These are phyloP conservation scores for Chernovozyma aurita DNA, from an alignment of 1,139 yeast species.

Conservation along the genomic window DNA sequence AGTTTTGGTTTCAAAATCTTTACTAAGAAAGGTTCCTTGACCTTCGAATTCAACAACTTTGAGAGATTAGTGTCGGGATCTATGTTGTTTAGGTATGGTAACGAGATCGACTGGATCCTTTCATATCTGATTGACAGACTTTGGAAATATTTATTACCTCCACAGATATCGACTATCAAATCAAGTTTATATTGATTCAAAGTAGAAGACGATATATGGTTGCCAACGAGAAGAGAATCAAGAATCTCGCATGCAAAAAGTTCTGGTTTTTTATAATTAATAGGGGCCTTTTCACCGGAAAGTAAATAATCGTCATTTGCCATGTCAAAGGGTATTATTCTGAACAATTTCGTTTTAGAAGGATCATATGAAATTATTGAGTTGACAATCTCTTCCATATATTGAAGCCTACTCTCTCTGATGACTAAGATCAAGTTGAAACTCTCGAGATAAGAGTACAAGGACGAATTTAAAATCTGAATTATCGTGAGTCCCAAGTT, in stretches of 20 bases:
- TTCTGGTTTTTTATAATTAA: slow-evolving; percentile 37
- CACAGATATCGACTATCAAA: slow-evolving; percentile 37
- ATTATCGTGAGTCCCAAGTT: slow-evolving; percentile 33
- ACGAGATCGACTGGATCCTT: slow-evolving; percentile 26
- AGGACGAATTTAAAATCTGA: slow-evolving; percentile 26
- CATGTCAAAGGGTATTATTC: slow-evolving; percentile 32
- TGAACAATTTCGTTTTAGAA: slow-evolving; percentile 17
- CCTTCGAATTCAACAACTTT: slow-evolving; percentile 23
- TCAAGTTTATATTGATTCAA: slow-evolving; percentile 31
- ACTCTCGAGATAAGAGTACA: slow-evolving; percentile 15
- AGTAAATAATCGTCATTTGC: slow-evolving; percentile 26
- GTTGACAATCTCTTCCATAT: slow-evolving; percentile 21
- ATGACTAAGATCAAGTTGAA: slow-evolving; percentile 31
- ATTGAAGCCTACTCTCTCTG: slow-evolving; percentile 20
- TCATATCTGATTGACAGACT: slow-evolving; percentile 23
- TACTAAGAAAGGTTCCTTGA: slow-evolving; percentile 31
- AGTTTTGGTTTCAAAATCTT: slow-evolving; percentile 38
- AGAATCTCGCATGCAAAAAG: slow-evolving; percentile 38
- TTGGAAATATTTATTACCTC: slow-evolving; percentile 37
- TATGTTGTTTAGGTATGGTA: slow-evolving; percentile 24
- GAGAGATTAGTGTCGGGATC: slow-evolving; percentile 13
- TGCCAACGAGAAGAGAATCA: slow-evolving; percentile 25
- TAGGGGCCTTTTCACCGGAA: slow-evolving; percentile 33
- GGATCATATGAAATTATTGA: slow-evolving; percentile 21
- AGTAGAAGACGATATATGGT: slow-evolving; percentile 17